Evolutionary conservation across 2,329 filamentous ascomycete species (phyloP), one percentile per base, ranked within the genome.

Genomic region (Nothophaeocryptopus gaeumannii): DNA sequence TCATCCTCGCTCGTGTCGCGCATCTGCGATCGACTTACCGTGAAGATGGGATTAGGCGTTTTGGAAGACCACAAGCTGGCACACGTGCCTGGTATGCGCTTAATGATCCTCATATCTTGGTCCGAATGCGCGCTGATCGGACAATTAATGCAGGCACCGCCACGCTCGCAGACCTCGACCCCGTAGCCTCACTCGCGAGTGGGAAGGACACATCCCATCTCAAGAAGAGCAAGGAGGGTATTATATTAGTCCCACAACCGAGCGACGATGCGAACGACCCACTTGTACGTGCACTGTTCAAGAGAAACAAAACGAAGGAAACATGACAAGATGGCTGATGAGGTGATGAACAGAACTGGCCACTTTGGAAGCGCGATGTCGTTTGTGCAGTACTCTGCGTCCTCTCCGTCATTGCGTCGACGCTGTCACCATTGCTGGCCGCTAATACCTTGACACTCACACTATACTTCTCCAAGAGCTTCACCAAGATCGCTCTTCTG

Each of bases 201-300:
- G 53, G 54, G 29, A 40, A 58, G 33, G 53, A 51, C 11, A 45
- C 53, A 14, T 49, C 47, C 16, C 39, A 46, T 34, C 51, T 63
- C 42, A 66, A 66, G 57, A 60, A 50, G 50, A 63, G 50, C 55
- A 60, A 54, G 26, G 55, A 60, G 26, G 64, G 59, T 29, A 58
- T 55, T 12, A 87, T 96, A 60, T 81, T 96, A 30, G 86, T 95
- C 5, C 92, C 92, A 5, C 92, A 96, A 65, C 92, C 92, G 2
- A 91, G 85, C 55, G 86, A 95, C 69, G 89, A 95, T 67, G 89
- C 88, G 3, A 92, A 95, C 67, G 91, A 96, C 70, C 91, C 89
- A 29, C 76, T 96, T 59, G 81, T 84, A 77, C 52, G 71, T 29
- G 14, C 8, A 26, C 20, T 13, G 9, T 8, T 61, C 36, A 56